Percentiles rank a stretch among this genome's conserved stretches.
Conservation (phyloP, 2,329 filamentous ascomycete species). For the Coniochaeta sp. region DNA sequence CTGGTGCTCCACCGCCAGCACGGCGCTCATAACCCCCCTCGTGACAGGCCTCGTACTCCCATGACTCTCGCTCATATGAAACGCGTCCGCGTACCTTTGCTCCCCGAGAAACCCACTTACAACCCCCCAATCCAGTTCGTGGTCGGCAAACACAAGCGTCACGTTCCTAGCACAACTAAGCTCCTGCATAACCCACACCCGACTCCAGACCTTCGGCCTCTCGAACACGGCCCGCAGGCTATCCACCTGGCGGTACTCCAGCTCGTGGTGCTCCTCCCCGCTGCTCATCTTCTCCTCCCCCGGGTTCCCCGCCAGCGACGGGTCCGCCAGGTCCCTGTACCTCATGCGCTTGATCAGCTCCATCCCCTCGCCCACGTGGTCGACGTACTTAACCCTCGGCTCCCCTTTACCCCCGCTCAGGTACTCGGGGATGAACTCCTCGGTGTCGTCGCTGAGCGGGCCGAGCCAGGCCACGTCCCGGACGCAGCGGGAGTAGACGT, state of each 20-base stretch:
- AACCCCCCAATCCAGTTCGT: slow-evolving; percentile 7
- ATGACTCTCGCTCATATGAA: slow-evolving; percentile 5
- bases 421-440: neutral
- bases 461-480: slow-evolving; percentile 7
- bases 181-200: slow-evolving; percentile 13
- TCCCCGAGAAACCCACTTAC: slow-evolving; percentile 8
- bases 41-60: neutral
- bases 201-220: slow-evolving; percentile 3
- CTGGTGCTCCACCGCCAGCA: slow-evolving; percentile 6
- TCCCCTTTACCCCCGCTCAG: neutral
- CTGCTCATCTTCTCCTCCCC: neutral
- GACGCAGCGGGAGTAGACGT: slow-evolving; percentile 18
- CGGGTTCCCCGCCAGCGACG: neutral
- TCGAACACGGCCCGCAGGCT: neutral
- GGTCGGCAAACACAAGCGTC: slow-evolving; percentile 1
- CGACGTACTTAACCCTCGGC: neutral
- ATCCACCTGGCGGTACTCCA: neutral
- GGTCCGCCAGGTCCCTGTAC: neutral
- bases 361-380: neutral
- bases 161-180: slow-evolving; percentile 9
- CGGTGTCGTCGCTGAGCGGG: neutral
- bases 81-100: slow-evolving; percentile 6
- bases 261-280: neutral
- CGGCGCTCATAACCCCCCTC: neutral
- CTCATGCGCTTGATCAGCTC: neutral